phyloP scores from a whole-genome alignment of 2,329 filamentous ascomycete genomes.

The Penicillium sp. region DNA sequence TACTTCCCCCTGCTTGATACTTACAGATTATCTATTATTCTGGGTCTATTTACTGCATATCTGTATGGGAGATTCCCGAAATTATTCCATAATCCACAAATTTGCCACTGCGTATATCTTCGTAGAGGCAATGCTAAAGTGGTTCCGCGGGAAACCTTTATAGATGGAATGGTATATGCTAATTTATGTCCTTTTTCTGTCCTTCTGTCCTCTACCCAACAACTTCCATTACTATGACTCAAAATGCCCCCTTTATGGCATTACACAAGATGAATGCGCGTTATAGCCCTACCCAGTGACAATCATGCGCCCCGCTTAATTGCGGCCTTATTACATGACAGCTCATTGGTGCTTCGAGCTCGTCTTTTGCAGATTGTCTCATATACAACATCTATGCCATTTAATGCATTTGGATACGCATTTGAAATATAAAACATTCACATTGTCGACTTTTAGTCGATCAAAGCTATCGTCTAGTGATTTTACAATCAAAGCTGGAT shows the following conservation, averaged over 20 bases:
- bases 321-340: not conserved
- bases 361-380: not conserved
- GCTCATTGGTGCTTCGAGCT: not conserved
- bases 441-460: too few species aligned
- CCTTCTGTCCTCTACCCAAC: too few species aligned
- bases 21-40: not conserved
- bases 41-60: not conserved
- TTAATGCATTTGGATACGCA: too few species aligned
- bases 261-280: not conserved
- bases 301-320: not conserved
- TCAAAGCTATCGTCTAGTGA: too few species aligned
- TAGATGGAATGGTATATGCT: too few species aligned
- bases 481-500: too few species aligned
- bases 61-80: not conserved
- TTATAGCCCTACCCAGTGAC: not conserved
- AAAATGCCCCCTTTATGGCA: too few species aligned
- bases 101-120: not conserved
- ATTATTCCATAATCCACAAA: not conserved
- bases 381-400: not conserved
- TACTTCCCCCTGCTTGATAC: conserved; percentile 7
- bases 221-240: too few species aligned
- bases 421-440: too few species aligned
- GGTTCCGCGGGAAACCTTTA: too few species aligned
- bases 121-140: too few species aligned
- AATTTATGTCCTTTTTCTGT: too few species aligned